Evolutionary conservation across 2,329 filamentous ascomycete genomes (phyloP).

Genomic region (Akanthomyces lecanii): DNA sequence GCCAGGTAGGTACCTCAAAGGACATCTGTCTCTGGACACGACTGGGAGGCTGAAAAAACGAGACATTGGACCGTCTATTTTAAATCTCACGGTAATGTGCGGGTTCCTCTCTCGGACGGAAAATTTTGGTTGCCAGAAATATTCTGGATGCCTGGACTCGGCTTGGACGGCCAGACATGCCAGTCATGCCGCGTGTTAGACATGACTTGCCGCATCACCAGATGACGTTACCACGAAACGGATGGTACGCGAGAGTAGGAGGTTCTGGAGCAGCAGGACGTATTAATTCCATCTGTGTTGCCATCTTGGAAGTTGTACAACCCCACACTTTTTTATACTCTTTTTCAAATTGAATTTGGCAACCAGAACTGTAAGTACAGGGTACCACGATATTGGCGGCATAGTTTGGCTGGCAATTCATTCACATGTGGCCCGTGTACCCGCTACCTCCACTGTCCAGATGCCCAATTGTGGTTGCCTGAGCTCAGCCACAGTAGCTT

Average conservation of each 20-base stretch:
- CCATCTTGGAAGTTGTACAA: background rate
- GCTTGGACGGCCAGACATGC: background rate
- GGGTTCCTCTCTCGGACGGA: too few relatives aligned
- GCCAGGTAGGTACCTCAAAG: too few relatives aligned
- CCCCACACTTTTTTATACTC: too few relatives aligned
- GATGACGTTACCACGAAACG: background rate
- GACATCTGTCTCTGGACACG: too few relatives aligned
- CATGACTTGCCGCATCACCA: background rate
- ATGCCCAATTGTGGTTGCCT: slow-evolving; percentile 9
- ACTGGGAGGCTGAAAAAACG: too few relatives aligned
- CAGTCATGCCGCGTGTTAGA: background rate
- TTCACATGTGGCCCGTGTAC: background rate
- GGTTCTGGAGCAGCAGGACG: too few relatives aligned
- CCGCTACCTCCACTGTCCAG: background rate
- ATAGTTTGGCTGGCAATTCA: too few relatives aligned
- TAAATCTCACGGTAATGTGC: too few relatives aligned
- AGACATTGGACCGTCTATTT: too few relatives aligned
- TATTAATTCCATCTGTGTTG: background rate
- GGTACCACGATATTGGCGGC: background rate
- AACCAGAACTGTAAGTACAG: background rate
- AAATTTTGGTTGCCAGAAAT: too few relatives aligned
- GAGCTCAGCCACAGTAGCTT: slow-evolving; percentile 9
- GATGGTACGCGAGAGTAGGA: background rate
- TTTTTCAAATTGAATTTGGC: too few relatives aligned
- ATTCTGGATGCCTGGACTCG: background rate